Evolutionary conservation across 768 basidiomycete species (phyloP).

Genomic region (Tremella mesenterica): DNA sequence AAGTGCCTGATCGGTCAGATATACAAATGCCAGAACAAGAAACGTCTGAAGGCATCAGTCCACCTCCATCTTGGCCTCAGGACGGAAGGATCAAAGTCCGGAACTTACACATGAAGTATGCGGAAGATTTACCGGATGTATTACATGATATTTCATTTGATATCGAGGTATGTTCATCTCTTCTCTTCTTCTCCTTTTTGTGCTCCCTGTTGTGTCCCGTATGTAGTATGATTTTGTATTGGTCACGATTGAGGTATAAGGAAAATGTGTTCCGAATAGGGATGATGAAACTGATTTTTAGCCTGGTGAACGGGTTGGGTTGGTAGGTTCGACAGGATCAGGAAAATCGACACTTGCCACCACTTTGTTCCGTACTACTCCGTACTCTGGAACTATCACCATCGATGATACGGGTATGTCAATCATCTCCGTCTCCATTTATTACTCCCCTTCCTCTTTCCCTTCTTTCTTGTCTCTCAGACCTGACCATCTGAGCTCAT

Average conservation of each 20-base stretch:
- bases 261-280: too few relatives aligned
- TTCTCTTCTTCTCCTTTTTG: constrained; percentile 1
- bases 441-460: too few relatives aligned
- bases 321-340: constrained; percentile 40
- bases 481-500: too few relatives aligned
- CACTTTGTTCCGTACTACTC: constrained; percentile 34
- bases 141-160: constrained; percentile 33
- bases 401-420: constrained; percentile 36
- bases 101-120: constrained; percentile 33
- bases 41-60: constrained; percentile 10
- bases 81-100: constrained; percentile 27
- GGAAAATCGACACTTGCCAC: constrained; percentile 40
- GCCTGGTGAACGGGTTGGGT: constrained; percentile 36
- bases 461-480: too few relatives aligned
- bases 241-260: too few relatives aligned
- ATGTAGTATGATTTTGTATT: too few relatives aligned
- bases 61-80: constrained; percentile 31
- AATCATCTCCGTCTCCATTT: too few relatives aligned
- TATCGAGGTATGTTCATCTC: constrained; percentile 22
- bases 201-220: too few relatives aligned
- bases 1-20: constrained; percentile 11
- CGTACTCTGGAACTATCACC: constrained; percentile 25
- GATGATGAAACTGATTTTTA: constrained; percentile 1
- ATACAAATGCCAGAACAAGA: constrained; percentile 23
- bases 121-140: constrained; percentile 37